A percentile compares a stretch with the other conserved stretches of the same genome.
Conservation (phyloP, 495 filamentous ascomycete genomes). For the Pseudoneurospora amorphoporcata region DNA sequence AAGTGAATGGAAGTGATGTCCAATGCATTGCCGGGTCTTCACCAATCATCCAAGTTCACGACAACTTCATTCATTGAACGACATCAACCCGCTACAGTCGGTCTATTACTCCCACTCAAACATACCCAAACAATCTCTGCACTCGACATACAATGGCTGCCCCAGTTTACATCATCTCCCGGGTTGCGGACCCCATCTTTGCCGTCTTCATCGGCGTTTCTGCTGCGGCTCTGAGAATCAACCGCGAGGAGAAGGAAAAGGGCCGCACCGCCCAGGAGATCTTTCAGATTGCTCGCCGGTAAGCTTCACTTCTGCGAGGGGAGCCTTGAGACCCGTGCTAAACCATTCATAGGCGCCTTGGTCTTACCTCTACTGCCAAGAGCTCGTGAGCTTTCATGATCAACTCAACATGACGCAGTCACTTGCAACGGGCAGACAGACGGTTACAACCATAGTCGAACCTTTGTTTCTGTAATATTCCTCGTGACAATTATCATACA, state of each 20-base stretch:
- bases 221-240: conserved; percentile 59
- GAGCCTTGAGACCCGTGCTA: background rate
- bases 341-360: conserved; percentile 15
- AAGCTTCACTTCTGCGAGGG: conserved; percentile 4
- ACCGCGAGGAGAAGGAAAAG: conserved; percentile 71
- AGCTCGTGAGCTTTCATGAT: conserved; percentile 5
- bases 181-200: conserved; percentile 76
- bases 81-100: background rate
- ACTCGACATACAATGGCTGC: conserved; percentile 32
- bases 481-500: background rate
- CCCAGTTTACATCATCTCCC: conserved; percentile 48
- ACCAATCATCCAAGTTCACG: background rate
- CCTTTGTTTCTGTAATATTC: background rate
- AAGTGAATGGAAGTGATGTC: background rate
- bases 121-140: background rate
- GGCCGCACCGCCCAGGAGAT: conserved; percentile 45
- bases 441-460: background rate
- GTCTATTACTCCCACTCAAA: background rate
- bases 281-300: conserved; percentile 39
- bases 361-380: conserved; percentile 8
- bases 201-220: conserved; percentile 64
- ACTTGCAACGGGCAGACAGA: background rate
- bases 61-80: background rate
- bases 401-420: background rate
- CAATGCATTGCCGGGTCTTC: background rate